These are phyloP conservation scores for Chlamydomonas asymmetrica DNA, from an alignment of 139 green algal genomes.

Conservation along the genomic window DNA sequence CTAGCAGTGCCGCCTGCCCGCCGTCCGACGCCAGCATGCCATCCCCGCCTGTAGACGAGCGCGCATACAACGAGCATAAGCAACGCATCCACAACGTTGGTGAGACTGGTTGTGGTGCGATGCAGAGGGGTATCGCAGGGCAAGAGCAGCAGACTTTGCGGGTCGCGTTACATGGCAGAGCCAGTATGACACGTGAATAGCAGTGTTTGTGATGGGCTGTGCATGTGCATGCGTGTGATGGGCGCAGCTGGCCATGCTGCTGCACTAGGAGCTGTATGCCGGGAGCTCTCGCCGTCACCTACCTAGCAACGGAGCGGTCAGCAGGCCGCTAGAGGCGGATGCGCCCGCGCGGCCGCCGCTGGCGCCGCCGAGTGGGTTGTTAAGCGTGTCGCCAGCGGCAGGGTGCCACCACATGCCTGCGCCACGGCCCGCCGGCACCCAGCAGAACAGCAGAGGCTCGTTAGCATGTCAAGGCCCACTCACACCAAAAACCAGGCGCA, in stretches of 20 bases:
- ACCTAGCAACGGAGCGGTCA: background rate
- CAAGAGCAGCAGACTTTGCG: no score
- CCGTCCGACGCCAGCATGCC: background rate
- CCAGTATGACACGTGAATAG: no score
- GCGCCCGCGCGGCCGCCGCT: conserved; percentile 1
- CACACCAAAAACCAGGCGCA: no score
- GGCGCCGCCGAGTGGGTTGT: conserved; percentile 4
- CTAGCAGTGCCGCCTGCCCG: conserved; percentile 50
- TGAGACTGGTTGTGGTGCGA: no score
- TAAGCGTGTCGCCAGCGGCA: conserved; percentile 33
- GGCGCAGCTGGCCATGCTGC: no score
- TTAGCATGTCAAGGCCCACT: background rate
- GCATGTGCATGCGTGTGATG: no score
- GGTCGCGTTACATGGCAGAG: no score
- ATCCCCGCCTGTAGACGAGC: background rate
- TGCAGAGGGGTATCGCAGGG: no score
- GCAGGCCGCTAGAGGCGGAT: background rate
- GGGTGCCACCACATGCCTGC: conserved; percentile 74
- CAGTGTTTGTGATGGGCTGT: no score
- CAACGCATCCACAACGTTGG: no score
- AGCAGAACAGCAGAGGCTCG: background rate
- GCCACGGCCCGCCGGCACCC: conserved; percentile 10
- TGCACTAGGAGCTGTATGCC: conserved; percentile 1
- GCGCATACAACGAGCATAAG: background rate
- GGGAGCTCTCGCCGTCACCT: conserved; percentile 9